A percentile compares a stretch with the other conserved stretches of the same genome.
Evolutionary conservation across 1,139 yeast genomes (phyloP).

Genomic region (Scheffersomyces parashehatae): DNA sequence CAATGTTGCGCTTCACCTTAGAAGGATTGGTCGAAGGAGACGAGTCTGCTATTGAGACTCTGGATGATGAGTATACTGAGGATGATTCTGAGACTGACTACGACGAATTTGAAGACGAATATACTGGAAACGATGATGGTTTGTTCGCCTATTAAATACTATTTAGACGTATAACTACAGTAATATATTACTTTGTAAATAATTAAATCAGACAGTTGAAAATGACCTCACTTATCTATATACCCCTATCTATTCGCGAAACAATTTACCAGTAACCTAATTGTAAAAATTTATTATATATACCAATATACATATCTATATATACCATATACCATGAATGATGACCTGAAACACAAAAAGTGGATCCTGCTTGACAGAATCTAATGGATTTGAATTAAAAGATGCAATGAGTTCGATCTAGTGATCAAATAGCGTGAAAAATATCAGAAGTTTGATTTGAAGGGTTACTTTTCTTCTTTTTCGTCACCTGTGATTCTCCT

Average conservation of each 20-base stretch:
- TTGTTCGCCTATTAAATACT: slow-evolving; percentile 35
- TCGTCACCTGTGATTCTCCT: slow-evolving; percentile 1
- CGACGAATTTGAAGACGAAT: slow-evolving; percentile 38
- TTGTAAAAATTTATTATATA: too few species aligned
- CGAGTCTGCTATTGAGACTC: slow-evolving; percentile 21
- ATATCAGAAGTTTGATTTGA: too few species aligned
- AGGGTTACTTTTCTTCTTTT: not conserved
- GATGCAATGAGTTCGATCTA: too few species aligned
- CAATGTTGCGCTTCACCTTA: slow-evolving; percentile 64
- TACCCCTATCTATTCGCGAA: too few species aligned
- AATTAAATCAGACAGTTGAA: not conserved
- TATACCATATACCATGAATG: too few species aligned
- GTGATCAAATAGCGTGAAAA: too few species aligned
- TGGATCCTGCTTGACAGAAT: too few species aligned
- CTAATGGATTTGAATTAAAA: too few species aligned
- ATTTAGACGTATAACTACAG: not conserved
- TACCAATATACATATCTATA: too few species aligned
- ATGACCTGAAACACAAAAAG: too few species aligned
- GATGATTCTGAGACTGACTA: slow-evolving; percentile 33
- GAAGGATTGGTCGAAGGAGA: slow-evolving; percentile 47
- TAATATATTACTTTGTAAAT: not conserved
- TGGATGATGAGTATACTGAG: slow-evolving; percentile 21
- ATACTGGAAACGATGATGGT: slow-evolving; percentile 52
- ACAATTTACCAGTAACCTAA: too few species aligned
- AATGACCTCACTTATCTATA: not conserved